Percentiles rank a stretch among this genome's conserved stretches.
These are phyloP conservation scores for Ambrosia artemisiifolia DNA, from an alignment of 129 eudicot species.

Conservation along the genomic window DNA sequence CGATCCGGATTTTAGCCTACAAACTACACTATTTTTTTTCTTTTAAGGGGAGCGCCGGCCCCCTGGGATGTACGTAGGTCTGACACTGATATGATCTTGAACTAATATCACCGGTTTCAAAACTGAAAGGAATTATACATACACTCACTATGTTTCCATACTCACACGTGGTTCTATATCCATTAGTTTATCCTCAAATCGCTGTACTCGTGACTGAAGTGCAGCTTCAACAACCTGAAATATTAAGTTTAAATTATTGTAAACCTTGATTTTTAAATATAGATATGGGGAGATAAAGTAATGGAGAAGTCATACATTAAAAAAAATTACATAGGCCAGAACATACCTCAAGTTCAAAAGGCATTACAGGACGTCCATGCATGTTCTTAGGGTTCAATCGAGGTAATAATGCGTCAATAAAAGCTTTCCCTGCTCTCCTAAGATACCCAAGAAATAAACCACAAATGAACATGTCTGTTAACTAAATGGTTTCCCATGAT, in stretches of 20 bases:
- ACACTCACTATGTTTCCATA: slow-evolving; percentile 75
- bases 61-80: no score
- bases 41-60: no score
- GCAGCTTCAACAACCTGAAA: slow-evolving; percentile 98
- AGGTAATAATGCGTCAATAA: slow-evolving; percentile 84
- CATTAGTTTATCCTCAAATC: slow-evolving; percentile 74
- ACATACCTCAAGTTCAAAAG: slow-evolving; percentile 96
- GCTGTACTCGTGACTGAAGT: slow-evolving; percentile 79
- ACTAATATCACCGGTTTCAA: background rate
- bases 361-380: slow-evolving; percentile 85
- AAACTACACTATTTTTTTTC: no score
- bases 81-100: no score
- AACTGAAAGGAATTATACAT: slow-evolving; percentile 6
- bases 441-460: slow-evolving; percentile 28
- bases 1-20: no score
- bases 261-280: background rate
- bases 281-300: background rate
- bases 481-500: background rate
- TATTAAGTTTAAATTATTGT: slow-evolving; percentile 9
- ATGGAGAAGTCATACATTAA: background rate
- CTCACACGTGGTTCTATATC: slow-evolving; percentile 99
- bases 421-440: slow-evolving; percentile 95
- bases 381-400: slow-evolving; percentile 73
- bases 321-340: background rate
- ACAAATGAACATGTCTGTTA: background rate